phyloP scores from a whole-genome alignment of 176 grass and related monocot genomes.

The Oryza meridionalis region DNA sequence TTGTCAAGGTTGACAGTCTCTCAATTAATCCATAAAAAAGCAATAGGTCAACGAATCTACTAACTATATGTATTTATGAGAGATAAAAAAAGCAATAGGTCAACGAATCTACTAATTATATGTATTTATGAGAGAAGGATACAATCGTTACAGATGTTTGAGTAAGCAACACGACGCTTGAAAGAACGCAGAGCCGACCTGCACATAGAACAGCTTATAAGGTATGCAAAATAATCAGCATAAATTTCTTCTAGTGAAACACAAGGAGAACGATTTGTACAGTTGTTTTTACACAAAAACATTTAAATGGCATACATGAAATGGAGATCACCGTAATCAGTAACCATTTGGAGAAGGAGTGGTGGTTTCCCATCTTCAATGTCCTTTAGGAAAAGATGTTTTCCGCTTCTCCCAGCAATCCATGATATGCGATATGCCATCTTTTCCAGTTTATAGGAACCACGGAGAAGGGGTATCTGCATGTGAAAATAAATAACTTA shows the following conservation, averaged over 20 bases:
- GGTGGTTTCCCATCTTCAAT: constrained; percentile 76
- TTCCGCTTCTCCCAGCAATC: constrained; percentile 84
- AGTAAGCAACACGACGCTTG: constrained; percentile 75
- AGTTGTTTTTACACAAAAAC: constrained; percentile 9
- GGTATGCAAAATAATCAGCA: constrained; percentile 20
- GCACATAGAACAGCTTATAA: constrained; percentile 43
- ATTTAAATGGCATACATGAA: constrained; percentile 73
- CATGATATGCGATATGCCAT: constrained; percentile 68
- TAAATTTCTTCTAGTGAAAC: constrained; percentile 1
- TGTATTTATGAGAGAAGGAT: constrained; percentile 61
- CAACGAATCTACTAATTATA: constrained; percentile 16
- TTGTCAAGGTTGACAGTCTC: constrained; percentile 55
- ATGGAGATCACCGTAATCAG: constrained; percentile 60
- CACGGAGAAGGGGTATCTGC: constrained; percentile 78
- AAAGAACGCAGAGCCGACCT: constrained; percentile 92
- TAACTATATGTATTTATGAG: constrained; percentile 24
- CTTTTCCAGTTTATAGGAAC: constrained; percentile 73
- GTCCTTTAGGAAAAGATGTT: constrained; percentile 86
- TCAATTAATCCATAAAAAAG: constrained; percentile 37
- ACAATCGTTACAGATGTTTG: constrained; percentile 88
- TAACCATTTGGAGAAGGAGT: constrained; percentile 90
- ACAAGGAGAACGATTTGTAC: constrained; percentile 19
- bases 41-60: neutral
- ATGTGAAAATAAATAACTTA: constrained; percentile 33
- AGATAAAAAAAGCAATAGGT: neutral